Evolutionary conservation across 306 rosid genomes (phyloP).

Genomic region (Ceratonia siliqua): DNA sequence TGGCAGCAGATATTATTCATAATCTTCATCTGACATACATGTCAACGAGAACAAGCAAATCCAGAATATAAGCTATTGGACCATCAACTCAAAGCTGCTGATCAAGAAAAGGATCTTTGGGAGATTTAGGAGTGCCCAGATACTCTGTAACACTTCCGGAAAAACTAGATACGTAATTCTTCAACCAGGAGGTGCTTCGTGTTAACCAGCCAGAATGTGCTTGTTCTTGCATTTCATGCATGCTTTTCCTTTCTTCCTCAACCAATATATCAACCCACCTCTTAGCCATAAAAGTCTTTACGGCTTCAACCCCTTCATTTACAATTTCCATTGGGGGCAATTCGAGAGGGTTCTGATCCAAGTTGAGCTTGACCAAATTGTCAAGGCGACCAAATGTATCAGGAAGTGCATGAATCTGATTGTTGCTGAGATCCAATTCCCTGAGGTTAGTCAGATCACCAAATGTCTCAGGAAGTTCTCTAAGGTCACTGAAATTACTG

Average conservation of each 20-base stretch:
- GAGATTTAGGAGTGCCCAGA: constrained; percentile 63
- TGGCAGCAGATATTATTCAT: constrained; percentile 10
- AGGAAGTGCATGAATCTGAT: constrained; percentile 87
- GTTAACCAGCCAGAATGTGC: constrained; percentile 72
- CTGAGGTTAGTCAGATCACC: constrained; percentile 80
- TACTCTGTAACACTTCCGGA: constrained; percentile 62
- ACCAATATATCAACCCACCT: constrained; percentile 76
- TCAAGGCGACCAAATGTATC: constrained; percentile 89
- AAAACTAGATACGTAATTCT: constrained; percentile 48
- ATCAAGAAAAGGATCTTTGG: constrained; percentile 68
- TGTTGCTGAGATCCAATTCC: constrained; percentile 93
- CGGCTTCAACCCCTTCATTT: constrained; percentile 66
- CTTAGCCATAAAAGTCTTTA: constrained; percentile 74
- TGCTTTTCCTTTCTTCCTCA: constrained; percentile 77
- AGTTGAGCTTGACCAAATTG: constrained; percentile 69
- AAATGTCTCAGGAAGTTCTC: constrained; percentile 79
- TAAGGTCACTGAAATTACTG: constrained; percentile 84
- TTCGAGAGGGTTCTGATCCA: constrained; percentile 87
- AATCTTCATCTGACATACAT: constrained; percentile 10
- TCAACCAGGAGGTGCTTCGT: constrained; percentile 87
- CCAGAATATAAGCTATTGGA: constrained; percentile 7
- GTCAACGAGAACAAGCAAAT: not conserved
- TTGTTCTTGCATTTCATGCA: constrained; percentile 52
- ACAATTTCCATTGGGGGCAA: constrained; percentile 79
- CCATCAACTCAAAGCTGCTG: constrained; percentile 64